A percentile compares a stretch with the other conserved stretches of the same genome.
Evolutionary conservation across 2,329 filamentous ascomycete genomes (phyloP).

Genomic region (Phoma herbarum): DNA sequence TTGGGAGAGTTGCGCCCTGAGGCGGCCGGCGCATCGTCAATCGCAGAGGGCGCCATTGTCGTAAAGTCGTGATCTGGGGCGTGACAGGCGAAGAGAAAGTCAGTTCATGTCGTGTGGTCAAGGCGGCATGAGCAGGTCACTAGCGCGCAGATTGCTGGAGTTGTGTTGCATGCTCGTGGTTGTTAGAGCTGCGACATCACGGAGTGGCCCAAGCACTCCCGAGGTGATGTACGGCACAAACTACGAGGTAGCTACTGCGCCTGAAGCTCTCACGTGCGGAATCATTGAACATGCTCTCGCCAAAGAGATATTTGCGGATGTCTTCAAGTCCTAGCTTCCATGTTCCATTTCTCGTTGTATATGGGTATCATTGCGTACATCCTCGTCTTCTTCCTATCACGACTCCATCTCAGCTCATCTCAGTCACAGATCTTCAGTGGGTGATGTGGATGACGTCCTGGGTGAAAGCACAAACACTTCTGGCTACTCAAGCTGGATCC

Average conservation of each 20-base stretch:
- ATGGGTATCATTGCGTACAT: slow-evolving; percentile 16
- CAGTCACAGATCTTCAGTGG: neutral
- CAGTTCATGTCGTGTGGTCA: slow-evolving; percentile 41
- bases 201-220: slow-evolving; percentile 32
- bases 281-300: neutral
- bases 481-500: slow-evolving; percentile 70
- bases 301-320: neutral
- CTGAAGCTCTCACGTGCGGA: neutral
- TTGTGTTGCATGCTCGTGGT: slow-evolving; percentile 28
- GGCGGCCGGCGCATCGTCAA: slow-evolving; percentile 50
- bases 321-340: neutral
- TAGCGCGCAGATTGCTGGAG: slow-evolving; percentile 30
- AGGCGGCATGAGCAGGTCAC: slow-evolving; percentile 22
- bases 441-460: neutral
- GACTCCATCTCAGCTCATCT: neutral
- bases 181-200: slow-evolving; percentile 29
- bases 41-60: slow-evolving; percentile 51
- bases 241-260: neutral
- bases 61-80: slow-evolving; percentile 16
- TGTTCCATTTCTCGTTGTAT: neutral
- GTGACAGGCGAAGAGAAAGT: slow-evolving; percentile 18
- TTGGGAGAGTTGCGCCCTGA: slow-evolving; percentile 61
- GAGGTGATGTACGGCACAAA: slow-evolving; percentile 8
- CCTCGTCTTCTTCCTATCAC: neutral
- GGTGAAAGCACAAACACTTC: neutral